Conservation (phyloP, 176 grass and related monocot genomes). For the Phoenix dactylifera region DNA sequence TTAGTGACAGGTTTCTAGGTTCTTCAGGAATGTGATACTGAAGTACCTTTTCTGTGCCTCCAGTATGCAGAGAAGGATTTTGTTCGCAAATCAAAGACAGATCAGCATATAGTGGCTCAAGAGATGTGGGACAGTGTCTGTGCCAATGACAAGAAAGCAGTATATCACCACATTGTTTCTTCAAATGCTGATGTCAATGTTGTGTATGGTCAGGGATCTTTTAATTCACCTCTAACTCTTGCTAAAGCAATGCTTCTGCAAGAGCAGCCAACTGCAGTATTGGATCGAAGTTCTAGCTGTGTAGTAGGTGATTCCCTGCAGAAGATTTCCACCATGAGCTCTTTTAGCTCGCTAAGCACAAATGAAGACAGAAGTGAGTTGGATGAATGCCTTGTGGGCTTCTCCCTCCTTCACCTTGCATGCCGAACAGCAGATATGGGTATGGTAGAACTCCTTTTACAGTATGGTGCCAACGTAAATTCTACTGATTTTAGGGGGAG, state of each 20-base stretch:
- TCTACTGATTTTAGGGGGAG: constrained; percentile 44
- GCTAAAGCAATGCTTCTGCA: constrained; percentile 76
- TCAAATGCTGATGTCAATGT: constrained; percentile 67
- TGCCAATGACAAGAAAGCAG: constrained; percentile 69
- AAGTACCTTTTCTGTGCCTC: constrained; percentile 24
- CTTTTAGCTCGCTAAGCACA: constrained; percentile 38
- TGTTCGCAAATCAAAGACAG: constrained; percentile 34
- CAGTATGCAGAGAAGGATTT: constrained; percentile 94
- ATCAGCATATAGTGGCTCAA: constrained; percentile 40
- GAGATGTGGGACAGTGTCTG: constrained; percentile 82
- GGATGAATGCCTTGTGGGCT: constrained; percentile 46
- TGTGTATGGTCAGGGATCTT: constrained; percentile 33
- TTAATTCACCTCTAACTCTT: constrained; percentile 47
- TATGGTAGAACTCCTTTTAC: constrained; percentile 92
- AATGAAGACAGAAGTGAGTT: constrained; percentile 25
- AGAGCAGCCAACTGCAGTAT: constrained; percentile 42
- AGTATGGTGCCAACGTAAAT: constrained; percentile 83
- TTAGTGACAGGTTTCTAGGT: neutral
- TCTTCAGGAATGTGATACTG: constrained; percentile 4
- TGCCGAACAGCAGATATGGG: constrained; percentile 67
- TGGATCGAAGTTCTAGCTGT: constrained; percentile 36
- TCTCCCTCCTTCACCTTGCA: constrained; percentile 82
- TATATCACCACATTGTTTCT: constrained; percentile 70
- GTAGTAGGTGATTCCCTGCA: constrained; percentile 17
- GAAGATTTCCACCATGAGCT: constrained; percentile 30